Conservation (phyloP, 139 green algal species). For the Yamagishiella unicocca region DNA sequence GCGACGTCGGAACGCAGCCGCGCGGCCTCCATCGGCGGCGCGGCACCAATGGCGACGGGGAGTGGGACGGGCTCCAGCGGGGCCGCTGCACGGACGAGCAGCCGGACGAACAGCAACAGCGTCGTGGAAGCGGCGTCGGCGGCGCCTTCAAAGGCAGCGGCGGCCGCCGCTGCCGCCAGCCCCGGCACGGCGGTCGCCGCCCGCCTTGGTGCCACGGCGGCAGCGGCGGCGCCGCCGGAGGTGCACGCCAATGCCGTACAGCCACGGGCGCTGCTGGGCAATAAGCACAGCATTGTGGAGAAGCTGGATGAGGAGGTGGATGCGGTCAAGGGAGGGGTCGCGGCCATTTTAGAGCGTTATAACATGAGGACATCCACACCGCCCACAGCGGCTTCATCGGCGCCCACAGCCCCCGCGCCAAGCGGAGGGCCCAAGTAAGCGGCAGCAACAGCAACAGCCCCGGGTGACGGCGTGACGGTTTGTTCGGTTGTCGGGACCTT, state of each 20-base stretch:
- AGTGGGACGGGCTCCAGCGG: no score
- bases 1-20: not conserved
- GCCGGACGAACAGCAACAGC: no score
- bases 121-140: no score
- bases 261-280: conserved; percentile 8
- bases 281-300: conserved; percentile 35
- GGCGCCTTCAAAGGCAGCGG: no score
- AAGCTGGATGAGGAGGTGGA: conserved; percentile 51
- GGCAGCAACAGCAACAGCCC: no score
- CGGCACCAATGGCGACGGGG: no score
- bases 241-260: not conserved
- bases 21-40: not conserved
- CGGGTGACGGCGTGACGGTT: no score
- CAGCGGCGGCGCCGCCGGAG: not conserved
- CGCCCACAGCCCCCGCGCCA: no score
- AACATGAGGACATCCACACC: conserved; percentile 35
- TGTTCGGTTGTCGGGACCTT: no score
- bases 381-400: no score
- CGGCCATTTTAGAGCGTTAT: conserved; percentile 54
- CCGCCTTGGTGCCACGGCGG: not conserved
- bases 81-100: no score
- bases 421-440: no score
- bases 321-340: conserved; percentile 46
- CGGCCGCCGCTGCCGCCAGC: not conserved
- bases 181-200: not conserved